These are phyloP conservation scores for Micractinium conductrix DNA, from an alignment of 139 green algal species.

Conservation along the genomic window DNA sequence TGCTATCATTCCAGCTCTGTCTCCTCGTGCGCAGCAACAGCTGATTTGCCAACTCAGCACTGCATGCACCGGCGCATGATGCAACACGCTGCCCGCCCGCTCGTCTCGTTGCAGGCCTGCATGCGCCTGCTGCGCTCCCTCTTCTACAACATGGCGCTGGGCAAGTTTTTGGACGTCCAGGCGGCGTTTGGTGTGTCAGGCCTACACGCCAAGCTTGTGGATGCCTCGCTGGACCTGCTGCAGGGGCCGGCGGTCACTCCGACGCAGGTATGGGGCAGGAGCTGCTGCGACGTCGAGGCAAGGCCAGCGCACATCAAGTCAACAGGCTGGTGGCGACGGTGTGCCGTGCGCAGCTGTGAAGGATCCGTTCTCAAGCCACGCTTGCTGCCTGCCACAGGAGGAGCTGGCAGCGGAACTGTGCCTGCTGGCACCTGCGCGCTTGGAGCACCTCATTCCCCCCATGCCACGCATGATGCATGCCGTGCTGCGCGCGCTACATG, in stretches of 20 bases:
- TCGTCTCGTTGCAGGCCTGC: conserved; percentile 17
- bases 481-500: conserved; percentile 44
- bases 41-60: too few species aligned
- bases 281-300: too few species aligned
- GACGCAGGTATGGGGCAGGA: not conserved
- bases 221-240: conserved; percentile 21
- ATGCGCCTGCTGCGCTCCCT: conserved; percentile 36
- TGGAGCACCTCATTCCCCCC: conserved; percentile 80
- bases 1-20: too few species aligned
- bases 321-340: not conserved
- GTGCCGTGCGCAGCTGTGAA: too few species aligned
- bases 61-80: too few species aligned
- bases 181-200: conserved; percentile 28
- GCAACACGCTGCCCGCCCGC: too few species aligned
- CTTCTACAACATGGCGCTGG: conserved; percentile 38
- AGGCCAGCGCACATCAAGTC: too few species aligned
- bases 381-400: not conserved
- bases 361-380: too few species aligned
- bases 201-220: conserved; percentile 40
- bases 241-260: conserved; percentile 31
- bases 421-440: conserved; percentile 83
- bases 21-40: too few species aligned
- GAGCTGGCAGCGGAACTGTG: conserved; percentile 86
- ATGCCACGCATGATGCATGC: conserved; percentile 88
- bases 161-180: conserved; percentile 51